Conservation (phyloP, 805 yeast genomes). For the Dipodascus albidus region DNA sequence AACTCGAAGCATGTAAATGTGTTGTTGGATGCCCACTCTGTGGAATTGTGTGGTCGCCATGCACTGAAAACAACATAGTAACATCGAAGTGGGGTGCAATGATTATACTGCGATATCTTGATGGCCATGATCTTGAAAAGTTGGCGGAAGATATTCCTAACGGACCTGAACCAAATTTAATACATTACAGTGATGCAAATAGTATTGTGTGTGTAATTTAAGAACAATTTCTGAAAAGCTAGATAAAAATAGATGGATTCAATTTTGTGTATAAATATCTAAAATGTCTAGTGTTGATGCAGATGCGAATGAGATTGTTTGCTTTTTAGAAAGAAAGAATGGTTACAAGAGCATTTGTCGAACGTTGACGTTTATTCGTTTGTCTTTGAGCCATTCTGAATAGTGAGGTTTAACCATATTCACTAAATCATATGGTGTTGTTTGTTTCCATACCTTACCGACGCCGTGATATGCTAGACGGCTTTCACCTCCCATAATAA, state of each 20-base stretch:
- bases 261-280: too few relatives aligned
- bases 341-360: conserved; percentile 26
- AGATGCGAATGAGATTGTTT: too few relatives aligned
- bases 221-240: too few relatives aligned
- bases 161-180: conserved; percentile 27
- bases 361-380: conserved; percentile 30
- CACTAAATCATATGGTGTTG: conserved; percentile 23
- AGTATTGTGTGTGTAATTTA: background rate
- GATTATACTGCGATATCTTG: conserved; percentile 49
- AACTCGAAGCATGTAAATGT: conserved; percentile 53
- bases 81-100: conserved; percentile 79
- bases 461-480: conserved; percentile 33
- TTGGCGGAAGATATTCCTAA: conserved; percentile 23
- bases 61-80: conserved; percentile 73
- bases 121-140: conserved; percentile 42
- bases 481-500: conserved; percentile 31
- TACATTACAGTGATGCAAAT: background rate
- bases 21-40: conserved; percentile 69
- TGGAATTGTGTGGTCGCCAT: conserved; percentile 70
- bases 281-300: too few relatives aligned
- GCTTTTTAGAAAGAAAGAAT: too few relatives aligned
- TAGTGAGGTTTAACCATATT: conserved; percentile 10
- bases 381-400: conserved; percentile 24
- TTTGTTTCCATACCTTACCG: conserved; percentile 25
- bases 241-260: too few relatives aligned